Evolutionary conservation across 2,329 filamentous ascomycete genomes (phyloP), one percentile per base, ranked within the genome.

Genomic region (Mollisia scopiformis): DNA sequence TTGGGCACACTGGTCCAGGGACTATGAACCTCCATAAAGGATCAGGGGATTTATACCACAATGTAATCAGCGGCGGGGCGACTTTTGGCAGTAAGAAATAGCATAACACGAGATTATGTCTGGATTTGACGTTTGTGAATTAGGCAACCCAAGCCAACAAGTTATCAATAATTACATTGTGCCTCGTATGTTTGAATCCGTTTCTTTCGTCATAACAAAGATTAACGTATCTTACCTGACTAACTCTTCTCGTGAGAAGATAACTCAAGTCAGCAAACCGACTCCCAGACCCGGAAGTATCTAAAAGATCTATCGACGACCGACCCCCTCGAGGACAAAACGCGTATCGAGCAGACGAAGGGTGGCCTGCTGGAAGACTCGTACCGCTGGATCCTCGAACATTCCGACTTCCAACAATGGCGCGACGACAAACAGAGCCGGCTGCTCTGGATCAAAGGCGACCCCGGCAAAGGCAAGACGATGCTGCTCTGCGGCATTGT

Each of bases 401-500:
- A 55, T 46, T 30, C 53, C 35, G 23, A 46, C 28, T 55, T 55
- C 53, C 23, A 46, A 11, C 23, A 46, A 43, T 55, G 37, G 53
- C 53, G 25, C 19, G 37, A 55, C 8, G 37, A 66, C 16, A 39
- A 49, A 31, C 28, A 57, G 23, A 59, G 41, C 50, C 37, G 31
- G 23, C 33, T 63, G 27, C 54, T 62, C 23, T 62, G 55, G 59
- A 58, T 62, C 41, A 33, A 39, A n/a, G n/a, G n/a, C n/a, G n/a
- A n/a, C n/a, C n/a, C n/a, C n/a, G n/a, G n/a, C n/a, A n/a, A n/a
- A n/a, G 54, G 59, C 47, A 61, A 61, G 31, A 62, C 60, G 10
- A 62, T 62, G 56, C 46, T 62, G 19, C 43, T 62, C 28, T 56
- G 55, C 52, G 60, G 57, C 14, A 59, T 59, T 16, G 55, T 59